Conservation (phyloP, 225 moss, liverwort and hornwort genomes). For the Rhytidiadelphus loreus region DNA sequence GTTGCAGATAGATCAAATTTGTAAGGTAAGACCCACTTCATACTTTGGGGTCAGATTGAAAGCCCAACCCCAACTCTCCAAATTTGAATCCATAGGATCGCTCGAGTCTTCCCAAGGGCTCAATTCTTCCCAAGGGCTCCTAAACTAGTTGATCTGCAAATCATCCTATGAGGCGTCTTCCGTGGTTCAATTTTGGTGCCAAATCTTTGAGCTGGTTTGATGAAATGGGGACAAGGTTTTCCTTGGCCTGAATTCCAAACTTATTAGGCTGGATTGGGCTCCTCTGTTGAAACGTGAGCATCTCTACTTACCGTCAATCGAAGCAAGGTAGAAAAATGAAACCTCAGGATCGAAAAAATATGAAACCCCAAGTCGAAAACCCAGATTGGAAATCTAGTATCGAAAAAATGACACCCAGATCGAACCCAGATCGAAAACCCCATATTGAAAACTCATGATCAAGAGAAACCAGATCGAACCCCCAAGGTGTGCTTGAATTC, state of each 20-base stretch:
- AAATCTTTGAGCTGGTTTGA: background rate
- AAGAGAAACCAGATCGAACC: background rate
- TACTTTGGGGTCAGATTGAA: background rate
- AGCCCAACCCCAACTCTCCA: too few species aligned
- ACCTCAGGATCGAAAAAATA: too few species aligned
- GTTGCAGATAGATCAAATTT: background rate
- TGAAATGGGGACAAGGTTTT: background rate
- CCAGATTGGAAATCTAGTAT: too few species aligned
- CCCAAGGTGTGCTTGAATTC: background rate
- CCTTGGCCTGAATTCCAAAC: background rate
- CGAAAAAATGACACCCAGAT: too few species aligned
- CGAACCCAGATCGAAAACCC: too few species aligned
- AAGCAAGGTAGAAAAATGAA: background rate
- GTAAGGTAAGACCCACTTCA: too few species aligned
- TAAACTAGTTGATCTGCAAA: fast-evolving
- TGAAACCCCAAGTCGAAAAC: background rate
- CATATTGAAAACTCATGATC: too few species aligned
- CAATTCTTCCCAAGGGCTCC: too few species aligned
- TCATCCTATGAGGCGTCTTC: background rate
- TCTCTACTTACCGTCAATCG: too few species aligned
- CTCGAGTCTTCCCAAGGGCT: background rate
- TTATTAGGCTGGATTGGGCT: fast-evolving
- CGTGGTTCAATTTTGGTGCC: too few species aligned
- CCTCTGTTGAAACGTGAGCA: background rate
- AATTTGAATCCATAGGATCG: background rate